These are phyloP conservation scores for Phialophora tarda DNA, from an alignment of 2,329 filamentous ascomycete genomes.

Conservation along the genomic window DNA sequence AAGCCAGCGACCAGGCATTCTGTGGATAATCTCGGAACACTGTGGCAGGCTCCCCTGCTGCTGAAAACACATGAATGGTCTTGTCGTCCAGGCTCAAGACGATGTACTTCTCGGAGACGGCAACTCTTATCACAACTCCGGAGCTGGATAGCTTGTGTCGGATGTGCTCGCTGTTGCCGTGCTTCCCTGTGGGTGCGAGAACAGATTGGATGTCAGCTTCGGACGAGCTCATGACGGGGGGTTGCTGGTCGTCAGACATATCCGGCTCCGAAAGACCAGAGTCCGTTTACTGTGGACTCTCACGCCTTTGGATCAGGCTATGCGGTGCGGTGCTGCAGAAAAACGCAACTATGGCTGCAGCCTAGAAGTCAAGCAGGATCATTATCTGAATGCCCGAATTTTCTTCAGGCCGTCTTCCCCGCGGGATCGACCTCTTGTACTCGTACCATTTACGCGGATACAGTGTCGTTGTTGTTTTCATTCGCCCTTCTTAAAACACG, in stretches of 20 bases:
- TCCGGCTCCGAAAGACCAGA: too few relatives aligned
- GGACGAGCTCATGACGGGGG: not conserved
- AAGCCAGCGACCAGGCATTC: not conserved
- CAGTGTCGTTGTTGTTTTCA: not conserved
- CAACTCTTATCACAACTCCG: not conserved
- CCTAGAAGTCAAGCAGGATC: not conserved
- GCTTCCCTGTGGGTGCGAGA: not conserved
- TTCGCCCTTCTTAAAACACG: not conserved
- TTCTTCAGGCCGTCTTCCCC: not conserved
- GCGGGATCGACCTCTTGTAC: not conserved
- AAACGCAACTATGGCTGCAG: not conserved
- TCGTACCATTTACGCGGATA: not conserved
- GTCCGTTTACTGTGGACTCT: not conserved
- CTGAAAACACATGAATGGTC: not conserved
- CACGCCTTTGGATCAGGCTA: not conserved
- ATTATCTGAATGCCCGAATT: not conserved
- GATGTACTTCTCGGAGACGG: not conserved
- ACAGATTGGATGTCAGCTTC: not conserved
- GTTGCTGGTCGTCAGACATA: not conserved
- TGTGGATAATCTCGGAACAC: not conserved
- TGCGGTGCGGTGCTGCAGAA: not conserved
- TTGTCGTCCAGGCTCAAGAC: not conserved
- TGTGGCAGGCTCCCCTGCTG: not conserved
- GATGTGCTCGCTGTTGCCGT: not conserved
- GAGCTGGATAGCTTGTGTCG: not conserved